These are phyloP conservation scores for Kuraishia piskuri DNA, from an alignment of 805 yeast species.

Conservation along the genomic window DNA sequence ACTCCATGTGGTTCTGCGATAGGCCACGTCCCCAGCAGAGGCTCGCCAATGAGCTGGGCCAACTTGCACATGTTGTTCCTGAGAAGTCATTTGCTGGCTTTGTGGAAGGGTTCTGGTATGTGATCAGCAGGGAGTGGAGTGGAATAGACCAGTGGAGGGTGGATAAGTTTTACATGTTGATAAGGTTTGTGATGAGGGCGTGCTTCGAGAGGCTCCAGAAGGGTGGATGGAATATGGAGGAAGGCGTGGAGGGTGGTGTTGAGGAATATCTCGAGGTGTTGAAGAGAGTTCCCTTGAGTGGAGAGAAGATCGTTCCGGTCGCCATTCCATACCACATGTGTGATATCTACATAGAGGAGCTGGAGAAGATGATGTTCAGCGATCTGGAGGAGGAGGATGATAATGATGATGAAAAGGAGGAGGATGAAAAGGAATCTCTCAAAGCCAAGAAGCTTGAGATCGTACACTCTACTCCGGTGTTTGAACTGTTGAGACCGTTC, in stretches of 20 bases:
- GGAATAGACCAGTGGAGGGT: constrained; percentile 76
- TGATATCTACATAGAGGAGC: constrained; percentile 79
- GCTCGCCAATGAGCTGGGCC: constrained; percentile 66
- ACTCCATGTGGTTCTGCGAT: constrained; percentile 94
- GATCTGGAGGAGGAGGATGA: constrained; percentile 39
- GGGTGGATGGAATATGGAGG: constrained; percentile 45
- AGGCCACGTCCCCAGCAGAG: constrained; percentile 87
- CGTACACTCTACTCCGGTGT: constrained; percentile 42
- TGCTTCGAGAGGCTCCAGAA: constrained; percentile 48
- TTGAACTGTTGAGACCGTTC: constrained; percentile 52
- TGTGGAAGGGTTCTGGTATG: constrained; percentile 70
- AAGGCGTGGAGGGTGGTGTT: constrained; percentile 34
- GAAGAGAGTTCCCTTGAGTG: constrained; percentile 40
- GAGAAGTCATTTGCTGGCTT: constrained; percentile 38
- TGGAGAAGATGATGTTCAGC: constrained; percentile 56
- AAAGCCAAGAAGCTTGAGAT: constrained; percentile 22
- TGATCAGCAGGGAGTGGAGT: constrained; percentile 77
- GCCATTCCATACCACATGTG: constrained; percentile 80
- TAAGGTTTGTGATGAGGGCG: constrained; percentile 68
- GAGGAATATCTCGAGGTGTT: constrained; percentile 16
- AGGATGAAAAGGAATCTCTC: constrained; percentile 12
- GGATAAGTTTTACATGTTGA: constrained; percentile 76
- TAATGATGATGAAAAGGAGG: constrained; percentile 31
- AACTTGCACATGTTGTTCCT: constrained; percentile 30
- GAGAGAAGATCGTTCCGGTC: constrained; percentile 50